phyloP scores from a whole-genome alignment of 352 stramenopile species.

The Phytophthora colocasiae region DNA sequence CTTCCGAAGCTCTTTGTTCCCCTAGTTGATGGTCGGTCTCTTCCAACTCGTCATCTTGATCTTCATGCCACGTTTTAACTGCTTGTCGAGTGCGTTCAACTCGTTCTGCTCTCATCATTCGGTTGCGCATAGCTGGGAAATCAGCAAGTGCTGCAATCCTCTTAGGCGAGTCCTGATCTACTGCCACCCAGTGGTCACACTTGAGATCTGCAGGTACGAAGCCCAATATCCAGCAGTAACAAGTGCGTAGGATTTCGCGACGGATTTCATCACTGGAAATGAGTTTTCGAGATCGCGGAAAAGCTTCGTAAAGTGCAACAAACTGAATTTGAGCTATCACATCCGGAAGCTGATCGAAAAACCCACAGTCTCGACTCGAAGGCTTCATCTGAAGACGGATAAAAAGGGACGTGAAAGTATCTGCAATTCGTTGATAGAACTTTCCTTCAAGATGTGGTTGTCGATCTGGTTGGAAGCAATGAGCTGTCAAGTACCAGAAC shows the following conservation, averaged over 20 bases:
- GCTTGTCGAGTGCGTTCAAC: conserved; percentile 68
- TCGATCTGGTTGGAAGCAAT: conserved; percentile 61
- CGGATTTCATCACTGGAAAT: conserved; percentile 46
- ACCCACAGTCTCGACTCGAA: conserved; percentile 51
- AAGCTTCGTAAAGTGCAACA: conserved; percentile 72
- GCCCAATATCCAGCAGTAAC: conserved; percentile 70
- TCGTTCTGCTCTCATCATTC: conserved; percentile 66
- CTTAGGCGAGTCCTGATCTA: conserved; percentile 66
- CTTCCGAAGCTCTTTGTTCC: conserved; percentile 7
- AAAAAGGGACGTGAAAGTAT: conserved; percentile 75
- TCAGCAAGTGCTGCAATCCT: conserved; percentile 60
- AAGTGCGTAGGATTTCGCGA: conserved; percentile 54
- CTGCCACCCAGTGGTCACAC: conserved; percentile 61
- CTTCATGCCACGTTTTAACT: conserved; percentile 55
- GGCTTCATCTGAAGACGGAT: conserved; percentile 65
- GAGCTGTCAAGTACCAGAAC: conserved; percentile 75
- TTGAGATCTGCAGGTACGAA: conserved; percentile 60
- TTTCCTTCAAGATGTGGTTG: conserved; percentile 47
- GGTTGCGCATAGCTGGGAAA: conserved; percentile 76
- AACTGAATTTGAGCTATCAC: conserved; percentile 72
- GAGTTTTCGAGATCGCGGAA: conserved; percentile 64
- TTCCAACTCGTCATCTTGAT: conserved; percentile 28
- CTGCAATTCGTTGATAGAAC: conserved; percentile 70
- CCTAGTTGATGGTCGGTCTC: conserved; percentile 9
- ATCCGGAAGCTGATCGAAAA: conserved; percentile 67